A percentile compares a stretch with the other conserved stretches of the same genome.
Conservation (phyloP, 1,284 basidiomycete genomes). For the Sporisorium scitamineum region DNA sequence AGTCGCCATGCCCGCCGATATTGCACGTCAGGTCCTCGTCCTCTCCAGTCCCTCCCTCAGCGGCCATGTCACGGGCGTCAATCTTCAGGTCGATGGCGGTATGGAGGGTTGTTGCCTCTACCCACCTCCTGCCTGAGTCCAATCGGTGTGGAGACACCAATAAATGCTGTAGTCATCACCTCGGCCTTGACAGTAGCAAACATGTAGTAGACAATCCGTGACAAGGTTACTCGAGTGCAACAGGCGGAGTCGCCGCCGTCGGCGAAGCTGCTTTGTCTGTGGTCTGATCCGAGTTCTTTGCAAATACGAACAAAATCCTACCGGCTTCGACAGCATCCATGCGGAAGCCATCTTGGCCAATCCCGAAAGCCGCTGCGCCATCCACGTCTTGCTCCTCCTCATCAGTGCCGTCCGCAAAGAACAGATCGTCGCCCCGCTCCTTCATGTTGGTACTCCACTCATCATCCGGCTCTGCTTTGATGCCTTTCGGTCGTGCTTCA, state of each 20-base stretch:
- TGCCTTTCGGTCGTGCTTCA: neutral
- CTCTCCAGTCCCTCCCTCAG: conserved; percentile 77
- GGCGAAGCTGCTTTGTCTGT: conserved; percentile 12
- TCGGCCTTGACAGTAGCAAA: neutral
- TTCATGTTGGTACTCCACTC: conserved; percentile 38
- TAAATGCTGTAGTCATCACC: neutral
- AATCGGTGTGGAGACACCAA: neutral
- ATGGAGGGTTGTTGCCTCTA: conserved; percentile 76
- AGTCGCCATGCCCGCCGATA: conserved; percentile 75
- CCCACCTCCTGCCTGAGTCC: conserved; percentile 26
- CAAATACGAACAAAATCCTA: conserved; percentile 49
- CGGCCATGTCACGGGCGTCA: conserved; percentile 79
- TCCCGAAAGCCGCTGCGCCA: neutral
- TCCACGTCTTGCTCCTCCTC: conserved; percentile 8
- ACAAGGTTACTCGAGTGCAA: conserved; percentile 10
- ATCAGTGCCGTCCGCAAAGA: conserved; percentile 13
- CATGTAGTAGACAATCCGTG: neutral
- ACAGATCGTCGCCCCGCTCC: conserved; percentile 32
- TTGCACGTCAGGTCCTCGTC: conserved; percentile 77
- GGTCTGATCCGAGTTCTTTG: conserved; percentile 38
- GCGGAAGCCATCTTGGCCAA: conserved; percentile 10
- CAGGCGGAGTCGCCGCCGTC: conserved; percentile 3
- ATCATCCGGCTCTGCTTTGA: conserved; percentile 27
- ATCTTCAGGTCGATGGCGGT: conserved; percentile 79
- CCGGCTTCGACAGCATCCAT: conserved; percentile 37